A percentile compares a stretch with the other conserved stretches of the same genome.
Conservation (phyloP, 1,284 basidiomycete species). For the Mycosarcoma maydis region DNA sequence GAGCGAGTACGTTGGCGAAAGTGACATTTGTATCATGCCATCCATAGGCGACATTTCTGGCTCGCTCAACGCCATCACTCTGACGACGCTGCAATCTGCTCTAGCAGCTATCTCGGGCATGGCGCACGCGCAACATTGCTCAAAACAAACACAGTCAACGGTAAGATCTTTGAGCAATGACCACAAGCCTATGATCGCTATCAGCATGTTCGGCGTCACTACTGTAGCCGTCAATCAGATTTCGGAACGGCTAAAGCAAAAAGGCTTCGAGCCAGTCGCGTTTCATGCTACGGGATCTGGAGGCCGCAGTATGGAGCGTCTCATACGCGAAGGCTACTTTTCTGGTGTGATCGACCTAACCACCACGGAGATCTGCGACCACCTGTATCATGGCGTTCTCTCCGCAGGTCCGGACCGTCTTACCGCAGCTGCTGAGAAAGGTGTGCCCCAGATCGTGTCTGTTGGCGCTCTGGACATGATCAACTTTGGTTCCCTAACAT, state of each 20-base stretch:
- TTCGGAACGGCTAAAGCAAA: slow-evolving; percentile 21
- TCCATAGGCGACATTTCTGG: slow-evolving; percentile 45
- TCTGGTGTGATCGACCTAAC: slow-evolving; percentile 37
- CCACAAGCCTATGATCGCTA: slow-evolving; percentile 30
- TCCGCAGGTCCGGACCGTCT: slow-evolving; percentile 35
- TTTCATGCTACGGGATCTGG: slow-evolving; percentile 47
- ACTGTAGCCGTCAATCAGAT: slow-evolving; percentile 31
- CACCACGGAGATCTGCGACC: slow-evolving; percentile 41
- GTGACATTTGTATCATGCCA: slow-evolving; percentile 43
- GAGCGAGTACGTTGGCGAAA: slow-evolving; percentile 37
- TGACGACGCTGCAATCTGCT: slow-evolving; percentile 21
- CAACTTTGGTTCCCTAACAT: slow-evolving; percentile 35
- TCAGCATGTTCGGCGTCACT: slow-evolving; percentile 48
- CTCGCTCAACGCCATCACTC: slow-evolving; percentile 34
- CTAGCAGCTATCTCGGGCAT: slow-evolving; percentile 38
- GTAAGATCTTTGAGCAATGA: not conserved
- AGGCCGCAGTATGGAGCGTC: slow-evolving; percentile 38
- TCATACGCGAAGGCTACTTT: slow-evolving; percentile 37
- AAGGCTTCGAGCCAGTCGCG: slow-evolving; percentile 36
- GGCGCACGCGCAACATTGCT: slow-evolving; percentile 12
- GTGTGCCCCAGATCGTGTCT: slow-evolving; percentile 30
- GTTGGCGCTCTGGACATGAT: slow-evolving; percentile 47
- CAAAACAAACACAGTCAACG: too few relatives aligned
- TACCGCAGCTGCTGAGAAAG: slow-evolving; percentile 22
- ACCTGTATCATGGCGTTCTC: slow-evolving; percentile 35